Base-by-base conservation (phyloP, 495 filamentous ascomycete species). In the Beverwykella pulmonaria region DNA sequence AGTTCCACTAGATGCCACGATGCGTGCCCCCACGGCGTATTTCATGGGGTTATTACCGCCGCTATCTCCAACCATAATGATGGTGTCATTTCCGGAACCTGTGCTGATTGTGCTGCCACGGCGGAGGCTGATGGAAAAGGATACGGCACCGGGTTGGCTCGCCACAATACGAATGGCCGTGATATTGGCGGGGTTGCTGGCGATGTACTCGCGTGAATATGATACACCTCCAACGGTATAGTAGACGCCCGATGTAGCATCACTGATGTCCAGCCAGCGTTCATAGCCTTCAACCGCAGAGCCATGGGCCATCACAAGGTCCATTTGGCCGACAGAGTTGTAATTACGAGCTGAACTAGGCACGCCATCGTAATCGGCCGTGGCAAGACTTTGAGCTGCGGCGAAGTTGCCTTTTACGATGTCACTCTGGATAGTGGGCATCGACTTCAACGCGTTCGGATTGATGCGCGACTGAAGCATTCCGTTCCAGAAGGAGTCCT, bases 401-500 rank as follows among this genome's bases (percentile, higher is more conserved):
- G 83, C 84, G 27, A 82, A 77, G 20, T 80, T 69, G 9, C 79
- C 79, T 0, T 73, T 65, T 6, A 76, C 72, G 22, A 85, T 76
- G 26, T 81, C 73, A 22, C 74, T 69, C 61, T 81, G 73, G 2
- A 84, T 27, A 75, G 75, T 17, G 81, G 73, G 48, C 19, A 76
- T 61, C 1, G 82, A 76, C 29, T 75, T 72, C 14, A 63, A 70
- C 15, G 61, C 25, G n/a, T 57, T 49, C 10, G 15, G 19, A 26
- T 79, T 80, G 30, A 77, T 79, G 20, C 82, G 76, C 59, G 83
- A 72, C 68, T 81, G 78, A 23, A 75, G 75, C 15, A 75, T 77
- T 36, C 82, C 83, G 68, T 79, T 82, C 83, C 81, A 84, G 10
- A 84, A 72, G 6, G 81, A 81, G 62, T 84, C 80, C 59, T 86